Evolutionary conservation across 2,329 filamentous ascomycete genomes (phyloP).

Genomic region (Mycosphaerelloides madeirae): DNA sequence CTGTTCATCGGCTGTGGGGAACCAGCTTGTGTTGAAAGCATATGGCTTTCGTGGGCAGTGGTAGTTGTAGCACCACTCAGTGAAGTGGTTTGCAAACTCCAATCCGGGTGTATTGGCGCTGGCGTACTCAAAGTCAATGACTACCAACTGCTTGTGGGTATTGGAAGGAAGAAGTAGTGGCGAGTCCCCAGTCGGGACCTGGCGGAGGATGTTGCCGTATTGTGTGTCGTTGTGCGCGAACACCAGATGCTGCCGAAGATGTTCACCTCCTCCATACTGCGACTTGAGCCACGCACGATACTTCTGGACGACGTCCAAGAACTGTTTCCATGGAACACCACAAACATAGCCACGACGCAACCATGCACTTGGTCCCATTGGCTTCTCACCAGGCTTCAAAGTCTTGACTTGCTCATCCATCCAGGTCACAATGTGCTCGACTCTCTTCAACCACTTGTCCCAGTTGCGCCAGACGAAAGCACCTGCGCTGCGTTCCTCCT

Average conservation of each 20-base stretch:
- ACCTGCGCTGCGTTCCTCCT: slow-evolving; percentile 70
- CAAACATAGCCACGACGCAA: slow-evolving; percentile 72
- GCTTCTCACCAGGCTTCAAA: slow-evolving; percentile 40
- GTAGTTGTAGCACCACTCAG: slow-evolving; percentile 98
- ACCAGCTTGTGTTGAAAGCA: slow-evolving; percentile 63
- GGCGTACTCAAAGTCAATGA: slow-evolving; percentile 98
- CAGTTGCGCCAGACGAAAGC: slow-evolving; percentile 87
- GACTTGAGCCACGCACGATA: slow-evolving; percentile 72
- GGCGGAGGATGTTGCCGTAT: slow-evolving; percentile 92
- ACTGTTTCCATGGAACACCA: slow-evolving; percentile 75
- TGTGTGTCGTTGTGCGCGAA: slow-evolving; percentile 99
- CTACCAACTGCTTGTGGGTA: slow-evolving; percentile 90
- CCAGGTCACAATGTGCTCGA: slow-evolving; percentile 56
- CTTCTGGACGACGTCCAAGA: slow-evolving; percentile 67
- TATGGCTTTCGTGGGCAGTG: slow-evolving; percentile 62
- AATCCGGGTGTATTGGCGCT: slow-evolving; percentile 79
- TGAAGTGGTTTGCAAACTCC: slow-evolving; percentile 97
- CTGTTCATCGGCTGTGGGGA: slow-evolving; percentile 78
- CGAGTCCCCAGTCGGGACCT: slow-evolving; percentile 66
- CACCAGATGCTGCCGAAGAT: slow-evolving; percentile 69
- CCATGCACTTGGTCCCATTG: slow-evolving; percentile 52
- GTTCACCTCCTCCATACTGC: slow-evolving; percentile 62
- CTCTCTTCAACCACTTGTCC: slow-evolving; percentile 80
- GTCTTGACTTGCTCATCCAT: slow-evolving; percentile 56
- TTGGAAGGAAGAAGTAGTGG: slow-evolving; percentile 85